Evolutionary conservation across 208 protist genomes (phyloP), one percentile per base, ranked within the genome.

Genomic region (Crithidia sp.): DNA sequence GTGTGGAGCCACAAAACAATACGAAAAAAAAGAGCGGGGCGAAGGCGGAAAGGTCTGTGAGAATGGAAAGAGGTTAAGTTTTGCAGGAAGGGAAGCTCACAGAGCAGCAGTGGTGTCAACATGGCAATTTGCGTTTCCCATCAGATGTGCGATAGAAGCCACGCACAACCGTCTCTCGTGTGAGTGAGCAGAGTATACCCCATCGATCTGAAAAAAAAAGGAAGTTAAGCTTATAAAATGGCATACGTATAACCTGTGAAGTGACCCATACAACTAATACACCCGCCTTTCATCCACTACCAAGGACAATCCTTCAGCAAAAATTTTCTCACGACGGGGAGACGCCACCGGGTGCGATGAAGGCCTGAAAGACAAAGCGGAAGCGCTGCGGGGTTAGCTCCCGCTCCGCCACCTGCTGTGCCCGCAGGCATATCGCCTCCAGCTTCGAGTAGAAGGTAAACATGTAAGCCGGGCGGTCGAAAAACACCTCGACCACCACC

Each of bases 401-500:
- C 16, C 63, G 64, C 64, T 92, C 83, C 3, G 87, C 84, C 28
- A 95, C 43, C 58, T 84, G 82, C 79, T 95, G 90, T 2, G 84
- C 85, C 10, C 87, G 81, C 39, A 90, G 72, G 50, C 87, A 95
- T 17, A 97, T 79, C 14, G 90, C 89, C 87, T 97, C 90, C 54
- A 97, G 69, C 65, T 94, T 93, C 10, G 82, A 17, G 80, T 97
- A 95, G 58, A 97, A 97, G n/a, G 85, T 94, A 71, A 95, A 95
- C 86, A 97, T 91, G 79, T 95, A 97, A 50, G 90, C 87, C 12
- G 92, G 92, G 12, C 92, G 79, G 49, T 94, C 90, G 68, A 95
- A 94, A 67, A 95, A 97, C 12, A 94, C 87, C 74, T 97, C 90
- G n/a, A 92, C 91, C n/a, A 95, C 85, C 40, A 95, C 92, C 77